Evolutionary conservation across 148 eudicot genomes (phyloP), one percentile per base, ranked within the genome.

Genomic region (Diospyros kaki): DNA sequence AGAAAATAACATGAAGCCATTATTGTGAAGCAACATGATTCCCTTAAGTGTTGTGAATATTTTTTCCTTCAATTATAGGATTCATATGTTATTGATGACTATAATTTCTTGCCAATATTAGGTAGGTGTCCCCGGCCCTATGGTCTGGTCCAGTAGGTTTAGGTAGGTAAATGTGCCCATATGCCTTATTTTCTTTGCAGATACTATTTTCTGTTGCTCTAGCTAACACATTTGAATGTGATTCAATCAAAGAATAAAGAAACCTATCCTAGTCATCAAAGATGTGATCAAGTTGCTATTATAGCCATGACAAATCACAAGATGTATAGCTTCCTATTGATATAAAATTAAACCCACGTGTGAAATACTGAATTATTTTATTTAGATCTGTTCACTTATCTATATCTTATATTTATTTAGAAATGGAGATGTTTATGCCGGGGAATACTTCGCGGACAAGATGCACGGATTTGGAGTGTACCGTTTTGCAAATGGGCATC

Each of bases 391-490:
- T 64, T 52, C 58, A 70, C 56, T 65, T 63, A 18, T 53, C 42
- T 64, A 42, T 45, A 6, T 72, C 66, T 60, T 43, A 46, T 74
- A 39, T 69, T 14, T 74, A 39, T 69, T 14, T 81, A 94, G 98
- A 83, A 94, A 94, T 73, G 98, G 97, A 61, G 98, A 94, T 71
- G 81, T 82, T 42, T 93, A 91, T 83, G 92, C 98, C 58, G 98
- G 98, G 75, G 98, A 93, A 77, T 93, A 93, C 82, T 91, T 94
- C 76, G 97, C 94, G 1, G 98, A 94, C 79, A 94, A 90, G 84
- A 94, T 94, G 97, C 98, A 94, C 79, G 98, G 98, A 15, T 94
- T 89, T 76, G 98, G 98, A 64, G 87, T 89, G 1, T 94, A 94
- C 77, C 81, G 79, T 58, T 94, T 94, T 79, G 91, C 91, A 9